phyloP scores from a whole-genome alignment of 345 rosid species.

The Ailanthus altissimus region DNA sequence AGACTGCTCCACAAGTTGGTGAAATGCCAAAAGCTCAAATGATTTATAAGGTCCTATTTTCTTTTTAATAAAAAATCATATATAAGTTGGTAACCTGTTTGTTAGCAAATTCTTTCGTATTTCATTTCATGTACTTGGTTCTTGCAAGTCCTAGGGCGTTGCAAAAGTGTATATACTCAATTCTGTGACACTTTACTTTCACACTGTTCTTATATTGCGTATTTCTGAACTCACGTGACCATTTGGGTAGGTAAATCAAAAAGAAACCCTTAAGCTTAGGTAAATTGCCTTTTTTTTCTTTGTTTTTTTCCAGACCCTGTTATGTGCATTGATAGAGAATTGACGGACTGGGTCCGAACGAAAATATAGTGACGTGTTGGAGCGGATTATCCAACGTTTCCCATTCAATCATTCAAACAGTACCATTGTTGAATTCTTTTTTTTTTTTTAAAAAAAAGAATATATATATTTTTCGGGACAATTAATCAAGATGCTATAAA shows the following conservation, averaged over 20 bases:
- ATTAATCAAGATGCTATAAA: too few species aligned
- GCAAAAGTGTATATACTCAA: background rate
- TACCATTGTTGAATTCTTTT: too few species aligned
- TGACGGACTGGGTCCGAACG: too few species aligned
- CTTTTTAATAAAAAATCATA: background rate
- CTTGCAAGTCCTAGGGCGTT: background rate
- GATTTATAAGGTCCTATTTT: background rate
- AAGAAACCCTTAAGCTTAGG: background rate
- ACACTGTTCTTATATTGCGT: too few species aligned
- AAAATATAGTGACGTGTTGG: background rate
- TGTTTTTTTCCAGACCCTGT: too few species aligned
- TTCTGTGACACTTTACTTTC: too few species aligned
- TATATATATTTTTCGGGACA: too few species aligned
- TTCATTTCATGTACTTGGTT: background rate
- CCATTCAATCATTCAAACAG: background rate
- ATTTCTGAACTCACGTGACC: too few species aligned
- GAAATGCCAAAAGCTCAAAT: background rate
- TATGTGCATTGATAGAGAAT: too few species aligned
- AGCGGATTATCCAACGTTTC: background rate
- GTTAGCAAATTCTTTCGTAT: background rate
- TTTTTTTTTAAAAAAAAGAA: too few species aligned
- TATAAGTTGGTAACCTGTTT: background rate
- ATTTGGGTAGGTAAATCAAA: too few species aligned
- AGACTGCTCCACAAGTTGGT: slow-evolving; percentile 49
- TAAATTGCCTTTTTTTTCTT: too few species aligned